Evolutionary conservation across 352 stramenopile genomes (phyloP), one percentile per base, ranked within the genome.

Genomic region (Phytophthora foliorum): DNA sequence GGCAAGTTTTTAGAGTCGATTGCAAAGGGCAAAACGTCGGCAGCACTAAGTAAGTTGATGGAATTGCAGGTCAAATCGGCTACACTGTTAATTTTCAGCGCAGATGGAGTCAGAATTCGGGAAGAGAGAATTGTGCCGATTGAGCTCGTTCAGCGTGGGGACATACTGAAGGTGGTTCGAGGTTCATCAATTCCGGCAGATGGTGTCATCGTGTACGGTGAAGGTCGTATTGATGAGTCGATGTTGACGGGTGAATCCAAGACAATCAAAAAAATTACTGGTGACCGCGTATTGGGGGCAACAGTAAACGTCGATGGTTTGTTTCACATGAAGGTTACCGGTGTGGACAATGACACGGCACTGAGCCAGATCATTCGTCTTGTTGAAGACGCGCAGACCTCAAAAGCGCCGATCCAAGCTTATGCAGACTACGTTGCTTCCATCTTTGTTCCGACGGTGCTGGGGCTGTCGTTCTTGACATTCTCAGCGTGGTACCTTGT

Each of bases 311-410:
- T 92, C 46, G 82, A 98, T 22, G 94, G 92, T 0, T 75, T 97
- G 17, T 94, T 99, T 56, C 78, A 98, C 58, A 96, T 99, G 79
- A 84, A 88, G 31, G 97, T 99, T 9, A 98, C 94, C 2, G 86
- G 89, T 24, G 84, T 99, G 9, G 97, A 97, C 32, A 91, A 90
- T 25, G 90, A 98, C 63, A 99, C 97, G 13, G 89, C 97, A 14
- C 61, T 99, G 32, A 95, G 97, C 45, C 97, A 99, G 72, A 99
- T 99, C 57, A 97, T 99, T 63, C 87, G 91, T n/a, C 86, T 99
- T 14, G 97, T 99, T 22, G 96, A 99, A 76, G 92, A 98, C 27
- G 98, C 98, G 3, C 98, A 99, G 86, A 96, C 97, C 19, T 95
- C 86, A 21, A 99, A 99, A 75, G 97, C 98, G 25, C 95, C 97